Evolutionary conservation across 495 filamentous ascomycete genomes (phyloP).

Genomic region (Clohesyomyces aquaticus): DNA sequence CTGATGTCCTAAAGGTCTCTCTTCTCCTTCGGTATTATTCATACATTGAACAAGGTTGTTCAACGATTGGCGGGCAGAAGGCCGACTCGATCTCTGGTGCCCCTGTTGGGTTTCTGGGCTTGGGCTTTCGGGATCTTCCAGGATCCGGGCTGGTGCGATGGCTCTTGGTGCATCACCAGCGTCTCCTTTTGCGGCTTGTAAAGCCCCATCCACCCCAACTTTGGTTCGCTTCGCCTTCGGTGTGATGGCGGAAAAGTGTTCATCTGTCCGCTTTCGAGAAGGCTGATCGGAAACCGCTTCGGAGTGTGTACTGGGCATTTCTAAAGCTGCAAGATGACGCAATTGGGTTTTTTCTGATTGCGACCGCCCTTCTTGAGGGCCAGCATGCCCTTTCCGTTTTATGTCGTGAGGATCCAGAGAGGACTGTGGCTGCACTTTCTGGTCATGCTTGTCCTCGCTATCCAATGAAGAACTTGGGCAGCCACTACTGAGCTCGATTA

Average conservation of each 20-base stretch:
- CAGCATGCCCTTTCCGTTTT: too few relatives aligned
- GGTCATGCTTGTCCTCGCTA: background rate
- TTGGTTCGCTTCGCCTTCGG: too few relatives aligned
- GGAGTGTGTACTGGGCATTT: background rate
- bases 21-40: background rate
- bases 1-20: background rate
- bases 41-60: background rate
- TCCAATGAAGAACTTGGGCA: background rate
- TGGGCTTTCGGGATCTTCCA: slow-evolving; percentile 21
- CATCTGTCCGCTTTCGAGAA: background rate
- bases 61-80: background rate
- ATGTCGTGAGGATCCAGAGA: too few relatives aligned
- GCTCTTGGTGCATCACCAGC: background rate
- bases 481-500: background rate
- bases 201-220: too few relatives aligned
- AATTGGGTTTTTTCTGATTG: too few relatives aligned
- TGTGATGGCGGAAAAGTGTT: too few relatives aligned
- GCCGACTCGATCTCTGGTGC: background rate
- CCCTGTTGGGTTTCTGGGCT: background rate
- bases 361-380: too few relatives aligned
- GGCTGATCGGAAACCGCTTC: background rate
- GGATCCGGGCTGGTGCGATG: slow-evolving; percentile 9
- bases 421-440: background rate
- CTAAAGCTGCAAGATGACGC: too few relatives aligned
- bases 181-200: too few relatives aligned